phyloP scores from a whole-genome alignment of 495 filamentous ascomycete species.

The Immersiella caudata region DNA sequence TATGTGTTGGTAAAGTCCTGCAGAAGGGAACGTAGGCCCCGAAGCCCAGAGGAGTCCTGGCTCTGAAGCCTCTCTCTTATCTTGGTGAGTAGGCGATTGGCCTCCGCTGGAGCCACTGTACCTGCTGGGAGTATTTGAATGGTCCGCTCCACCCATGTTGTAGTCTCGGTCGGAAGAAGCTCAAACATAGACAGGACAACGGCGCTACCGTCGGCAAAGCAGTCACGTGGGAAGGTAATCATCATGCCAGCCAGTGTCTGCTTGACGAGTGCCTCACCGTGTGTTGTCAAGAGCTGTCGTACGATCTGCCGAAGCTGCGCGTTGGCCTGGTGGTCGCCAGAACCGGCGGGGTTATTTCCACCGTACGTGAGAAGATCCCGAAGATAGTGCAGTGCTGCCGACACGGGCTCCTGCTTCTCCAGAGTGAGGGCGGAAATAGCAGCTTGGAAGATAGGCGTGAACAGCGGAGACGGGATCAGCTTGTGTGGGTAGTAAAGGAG shows the following conservation, averaged over 20 bases:
- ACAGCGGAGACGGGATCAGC: conserved; percentile 74
- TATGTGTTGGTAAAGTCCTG: conserved; percentile 98
- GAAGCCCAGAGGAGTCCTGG: conserved; percentile 61
- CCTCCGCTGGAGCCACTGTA: conserved; percentile 65
- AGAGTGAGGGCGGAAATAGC: conserved; percentile 81
- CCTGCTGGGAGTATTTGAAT: conserved; percentile 81
- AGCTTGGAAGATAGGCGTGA: conserved; percentile 81
- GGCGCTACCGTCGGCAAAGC: conserved; percentile 89
- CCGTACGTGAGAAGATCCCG: conserved; percentile 92
- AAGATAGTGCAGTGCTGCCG: conserved; percentile 89
- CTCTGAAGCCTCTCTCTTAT: conserved; percentile 68
- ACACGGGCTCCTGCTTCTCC: conserved; percentile 87
- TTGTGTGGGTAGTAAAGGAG: conserved; percentile 87
- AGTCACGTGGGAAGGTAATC: conserved; percentile 95
- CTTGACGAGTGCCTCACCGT: conserved; percentile 80
- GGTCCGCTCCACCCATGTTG: conserved; percentile 78
- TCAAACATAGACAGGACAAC: conserved; percentile 90
- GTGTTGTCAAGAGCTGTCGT: conserved; percentile 65
- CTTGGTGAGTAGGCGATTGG: conserved; percentile 65
- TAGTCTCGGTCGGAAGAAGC: conserved; percentile 75
- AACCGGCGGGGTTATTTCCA: conserved; percentile 72
- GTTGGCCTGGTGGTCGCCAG: conserved; percentile 55
- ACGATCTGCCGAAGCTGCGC: conserved; percentile 70
- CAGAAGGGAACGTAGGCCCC: conserved; percentile 79
- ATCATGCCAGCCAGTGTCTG: conserved; percentile 95